Evolutionary conservation across 148 eudicot species (phyloP).

Genomic region (Chenopodium formosanum): DNA sequence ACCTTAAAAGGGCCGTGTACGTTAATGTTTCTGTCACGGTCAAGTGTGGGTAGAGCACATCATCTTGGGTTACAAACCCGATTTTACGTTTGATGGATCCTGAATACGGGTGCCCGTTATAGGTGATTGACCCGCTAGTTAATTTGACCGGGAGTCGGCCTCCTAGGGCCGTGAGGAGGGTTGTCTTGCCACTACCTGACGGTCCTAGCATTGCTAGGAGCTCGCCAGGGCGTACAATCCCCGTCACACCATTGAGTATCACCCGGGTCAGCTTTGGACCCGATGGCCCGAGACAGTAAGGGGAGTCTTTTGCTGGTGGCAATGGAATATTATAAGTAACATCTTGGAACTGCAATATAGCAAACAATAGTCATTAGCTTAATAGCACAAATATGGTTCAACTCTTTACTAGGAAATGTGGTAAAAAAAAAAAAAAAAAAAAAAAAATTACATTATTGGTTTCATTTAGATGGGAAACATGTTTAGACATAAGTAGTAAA

Average conservation of each 20-base stretch:
- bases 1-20: constrained; percentile 60
- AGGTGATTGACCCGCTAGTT: constrained; percentile 57
- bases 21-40: constrained; percentile 73
- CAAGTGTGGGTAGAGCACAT: constrained; percentile 71
- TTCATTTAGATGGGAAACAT: no score
- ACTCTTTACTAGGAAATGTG: no score
- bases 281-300: constrained; percentile 1
- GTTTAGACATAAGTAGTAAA: no score
- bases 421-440: no score
- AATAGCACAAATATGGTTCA: no score
- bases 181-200: constrained; percentile 89
- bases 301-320: constrained; percentile 11
- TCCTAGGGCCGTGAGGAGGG: constrained; percentile 63
- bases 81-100: constrained; percentile 55
- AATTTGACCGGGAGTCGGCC: constrained; percentile 54
- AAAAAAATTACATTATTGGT: no score
- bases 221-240: constrained; percentile 70
- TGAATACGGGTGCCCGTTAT: constrained; percentile 63
- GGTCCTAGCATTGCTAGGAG: constrained; percentile 86
- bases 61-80: constrained; percentile 85
- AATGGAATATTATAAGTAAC: constrained; percentile 55
- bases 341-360: constrained; percentile 65
- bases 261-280: constrained; percentile 41
- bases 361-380: not conserved
- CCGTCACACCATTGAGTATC: constrained; percentile 60